Evolutionary conservation across 2,329 filamentous ascomycete genomes (phyloP).

Genomic region (Nemania diffusa): DNA sequence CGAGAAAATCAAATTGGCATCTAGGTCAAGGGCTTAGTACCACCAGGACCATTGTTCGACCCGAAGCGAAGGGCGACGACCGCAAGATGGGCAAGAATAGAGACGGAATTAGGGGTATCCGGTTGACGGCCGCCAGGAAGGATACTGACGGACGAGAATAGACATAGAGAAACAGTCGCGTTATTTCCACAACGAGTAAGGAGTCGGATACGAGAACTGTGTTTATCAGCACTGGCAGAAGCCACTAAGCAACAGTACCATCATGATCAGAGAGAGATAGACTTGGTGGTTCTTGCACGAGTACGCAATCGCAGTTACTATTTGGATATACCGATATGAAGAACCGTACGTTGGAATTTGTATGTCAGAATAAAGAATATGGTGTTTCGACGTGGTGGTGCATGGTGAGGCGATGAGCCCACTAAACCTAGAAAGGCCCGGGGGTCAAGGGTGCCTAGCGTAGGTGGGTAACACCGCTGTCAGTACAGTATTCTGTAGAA

Average conservation of each 20-base stretch:
- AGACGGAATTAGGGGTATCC: not conserved
- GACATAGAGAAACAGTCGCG: not conserved
- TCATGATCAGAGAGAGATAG: not conserved
- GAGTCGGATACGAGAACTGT: not conserved
- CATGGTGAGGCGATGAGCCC: conserved; percentile 16
- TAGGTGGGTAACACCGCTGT: not conserved
- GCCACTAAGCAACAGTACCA: not conserved
- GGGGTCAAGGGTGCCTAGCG: not conserved
- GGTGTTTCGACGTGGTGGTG: conserved; percentile 6
- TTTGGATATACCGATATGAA: conserved; percentile 11
- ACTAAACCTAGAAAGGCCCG: not conserved
- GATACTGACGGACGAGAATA: not conserved
- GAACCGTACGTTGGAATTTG: not conserved
- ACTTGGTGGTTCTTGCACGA: not conserved
- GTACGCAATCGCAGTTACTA: not conserved
- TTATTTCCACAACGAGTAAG: conserved; percentile 5
- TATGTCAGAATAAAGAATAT: not conserved
- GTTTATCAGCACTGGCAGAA: conserved; percentile 3
- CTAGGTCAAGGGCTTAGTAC: conserved; percentile 10
- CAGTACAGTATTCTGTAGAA: not conserved
- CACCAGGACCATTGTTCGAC: not conserved
- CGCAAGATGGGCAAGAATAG: conserved; percentile 4
- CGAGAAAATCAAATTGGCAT: conserved; percentile 14
- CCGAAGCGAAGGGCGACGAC: not conserved
- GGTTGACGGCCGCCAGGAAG: not conserved